A percentile compares a stretch with the other conserved stretches of the same genome.
Conservation (phyloP, 108 stramenopile genomes). For the Mediolabrus comicus region DNA sequence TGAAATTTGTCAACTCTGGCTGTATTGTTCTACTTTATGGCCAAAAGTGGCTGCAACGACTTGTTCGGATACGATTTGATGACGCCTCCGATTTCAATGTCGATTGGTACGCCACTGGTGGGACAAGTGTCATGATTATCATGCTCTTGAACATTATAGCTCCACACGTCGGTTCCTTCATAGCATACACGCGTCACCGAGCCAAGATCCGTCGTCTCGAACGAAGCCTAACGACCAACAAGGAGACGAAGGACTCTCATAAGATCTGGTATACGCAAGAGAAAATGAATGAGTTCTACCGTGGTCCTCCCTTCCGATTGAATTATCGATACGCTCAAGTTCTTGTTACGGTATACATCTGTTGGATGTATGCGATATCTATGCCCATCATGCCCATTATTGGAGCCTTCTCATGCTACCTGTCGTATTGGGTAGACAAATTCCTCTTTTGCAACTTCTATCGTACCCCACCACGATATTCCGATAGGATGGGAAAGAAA, state of each 20-base stretch:
- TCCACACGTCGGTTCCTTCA: conserved; percentile 48
- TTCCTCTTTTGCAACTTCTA: conserved; percentile 79
- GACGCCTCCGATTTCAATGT: conserved; percentile 51
- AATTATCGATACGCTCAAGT: conserved; percentile 69
- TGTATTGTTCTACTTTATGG: conserved; percentile 54
- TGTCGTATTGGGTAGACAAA: conserved; percentile 82
- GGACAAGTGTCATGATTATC: conserved; percentile 43
- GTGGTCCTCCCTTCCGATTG: conserved; percentile 61
- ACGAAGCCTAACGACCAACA: conserved; percentile 19
- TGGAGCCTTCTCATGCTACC: conserved; percentile 54
- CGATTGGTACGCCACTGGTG: conserved; percentile 60
- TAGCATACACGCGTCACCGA: conserved; percentile 34
- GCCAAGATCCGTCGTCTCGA: conserved; percentile 45
- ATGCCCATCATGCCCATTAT: conserved; percentile 73
- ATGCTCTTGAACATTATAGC: conserved; percentile 46
- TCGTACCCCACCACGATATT: conserved; percentile 66
- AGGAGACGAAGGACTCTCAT: conserved; percentile 30
- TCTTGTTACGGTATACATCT: conserved; percentile 71
- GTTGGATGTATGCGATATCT: conserved; percentile 70
- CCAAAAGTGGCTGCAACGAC: conserved; percentile 39
- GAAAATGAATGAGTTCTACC: conserved; percentile 60
- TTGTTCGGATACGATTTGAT: conserved; percentile 37
- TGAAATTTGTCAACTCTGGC: conserved; percentile 60
- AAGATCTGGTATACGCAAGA: conserved; percentile 60
- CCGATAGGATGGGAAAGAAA: conserved; percentile 49